A percentile compares a stretch with the other conserved stretches of the same genome.
phyloP scores from a whole-genome alignment of 2,329 filamentous ascomycete species.

The Cryphonectria japonica region DNA sequence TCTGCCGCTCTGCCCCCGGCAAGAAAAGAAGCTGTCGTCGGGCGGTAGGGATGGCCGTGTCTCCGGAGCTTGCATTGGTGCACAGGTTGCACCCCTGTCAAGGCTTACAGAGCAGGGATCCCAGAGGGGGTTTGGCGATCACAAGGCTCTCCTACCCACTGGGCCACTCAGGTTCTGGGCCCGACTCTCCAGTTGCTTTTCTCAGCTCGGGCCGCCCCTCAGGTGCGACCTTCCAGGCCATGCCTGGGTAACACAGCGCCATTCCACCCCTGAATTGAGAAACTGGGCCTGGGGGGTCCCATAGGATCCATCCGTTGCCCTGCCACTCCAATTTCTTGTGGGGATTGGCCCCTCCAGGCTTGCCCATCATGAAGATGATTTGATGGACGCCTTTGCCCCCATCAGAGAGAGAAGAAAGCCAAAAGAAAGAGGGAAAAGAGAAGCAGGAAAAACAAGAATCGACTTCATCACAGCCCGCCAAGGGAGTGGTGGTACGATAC shows the following conservation, averaged over 20 bases:
- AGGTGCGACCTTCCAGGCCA: conserved; percentile 8
- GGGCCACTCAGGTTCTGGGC: not conserved
- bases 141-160: not conserved
- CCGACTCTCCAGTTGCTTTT: not conserved
- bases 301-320: conserved; percentile 27
- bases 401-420: not conserved
- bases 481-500: too few species aligned
- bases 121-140: not conserved
- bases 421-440: not conserved
- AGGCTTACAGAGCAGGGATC: not conserved
- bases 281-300: not conserved
- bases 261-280: conserved; percentile 8
- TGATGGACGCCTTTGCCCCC: not conserved
- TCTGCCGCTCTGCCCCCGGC: conserved; percentile 22
- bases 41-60: conserved; percentile 15
- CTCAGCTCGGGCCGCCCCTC: conserved; percentile 27
- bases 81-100: not conserved
- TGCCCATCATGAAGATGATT: not conserved
- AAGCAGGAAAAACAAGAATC: not conserved
- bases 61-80: not conserved
- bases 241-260: not conserved
- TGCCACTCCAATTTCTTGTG: conserved; percentile 25
- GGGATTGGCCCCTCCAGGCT: not conserved
- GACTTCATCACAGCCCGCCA: too few species aligned
- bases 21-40: conserved; percentile 17